Evolutionary conservation across 2,329 filamentous ascomycete genomes (phyloP), one percentile per base, ranked within the genome.

Genomic region (Rhynchosporium agropyri): DNA sequence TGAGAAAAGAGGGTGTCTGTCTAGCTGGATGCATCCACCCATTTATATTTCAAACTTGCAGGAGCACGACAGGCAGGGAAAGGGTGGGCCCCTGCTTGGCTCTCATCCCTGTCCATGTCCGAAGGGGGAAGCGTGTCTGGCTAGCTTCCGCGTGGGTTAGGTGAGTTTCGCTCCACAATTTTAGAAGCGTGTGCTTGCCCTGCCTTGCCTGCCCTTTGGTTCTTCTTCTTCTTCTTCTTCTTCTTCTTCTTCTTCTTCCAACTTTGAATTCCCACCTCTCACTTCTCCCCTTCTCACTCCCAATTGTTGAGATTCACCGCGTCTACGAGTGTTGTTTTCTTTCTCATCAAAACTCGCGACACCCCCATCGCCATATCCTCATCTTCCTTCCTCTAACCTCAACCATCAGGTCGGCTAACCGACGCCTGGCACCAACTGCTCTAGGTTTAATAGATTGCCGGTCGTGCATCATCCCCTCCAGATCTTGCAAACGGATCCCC

Each of bases 11-110:
- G 20, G 20, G 20, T 20, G 20, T 20, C 33, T 31, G 50, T 9
- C 31, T 53, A 33, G 31, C 50, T 53, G 6, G 38, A 53, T n/a
- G 31, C 33, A 40, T 13, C 29, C 38, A n/a, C 57, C 50, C 46
- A 20, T 20, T 20, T 20, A 20, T 7, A 51, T 31, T 33, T 54
- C 36, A 10, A 54, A 61, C 51, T 13, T 60, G 57, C 63, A 65
- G 63, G 64, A 62, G 63, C 63, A 58, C 49, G 54, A 60, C 50
- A 62, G 58, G 36, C 40, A 13, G 1, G 20, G 42, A 3, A 20
- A 10, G 9, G 33, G 33, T 36, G 33, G 33, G 33, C 33, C 33
- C 33, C 33, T 36, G 33, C 33, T 10, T 36, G 2, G 0, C 9
- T 10, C 6, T 36, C 33, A 36, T 6, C 33, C 33, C 33, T 36